phyloP scores from a whole-genome alignment of 2,329 filamentous ascomycete genomes.

The Capronia coronata region DNA sequence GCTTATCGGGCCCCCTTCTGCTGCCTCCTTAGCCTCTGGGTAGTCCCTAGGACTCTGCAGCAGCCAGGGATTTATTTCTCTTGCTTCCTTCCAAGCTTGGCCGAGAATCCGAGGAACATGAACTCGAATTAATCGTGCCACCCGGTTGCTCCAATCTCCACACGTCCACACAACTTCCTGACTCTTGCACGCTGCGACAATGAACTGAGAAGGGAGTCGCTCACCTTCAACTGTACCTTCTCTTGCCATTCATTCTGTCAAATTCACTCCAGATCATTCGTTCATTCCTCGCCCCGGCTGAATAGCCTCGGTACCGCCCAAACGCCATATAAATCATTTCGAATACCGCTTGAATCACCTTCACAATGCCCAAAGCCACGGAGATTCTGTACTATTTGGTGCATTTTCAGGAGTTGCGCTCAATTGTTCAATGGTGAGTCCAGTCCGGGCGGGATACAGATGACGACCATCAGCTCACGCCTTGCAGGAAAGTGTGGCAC shows the following conservation, averaged over 20 bases:
- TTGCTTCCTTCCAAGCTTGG: not conserved
- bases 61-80: too few species aligned
- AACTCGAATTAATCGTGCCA: conserved; percentile 16
- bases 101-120: not conserved
- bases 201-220: not conserved
- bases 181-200: not conserved
- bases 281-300: too few species aligned
- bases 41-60: too few species aligned
- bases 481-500: conserved; percentile 84
- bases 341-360: not conserved
- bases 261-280: too few species aligned
- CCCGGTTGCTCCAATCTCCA: conserved; percentile 14
- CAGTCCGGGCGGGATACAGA: not conserved
- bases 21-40: too few species aligned
- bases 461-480: conserved; percentile 6
- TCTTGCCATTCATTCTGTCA: not conserved
- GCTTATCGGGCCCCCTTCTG: too few species aligned
- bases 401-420: conserved; percentile 70
- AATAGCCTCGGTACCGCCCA: too few species aligned
- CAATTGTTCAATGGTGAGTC: conserved; percentile 79
- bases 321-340: not conserved
- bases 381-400: conserved; percentile 63
- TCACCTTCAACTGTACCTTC: not conserved
- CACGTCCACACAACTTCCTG: conserved; percentile 1
- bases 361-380: conserved; percentile 38